Evolutionary conservation across 805 yeast species (phyloP).

Genomic region (Schwanniomyces vanrijiae): DNA sequence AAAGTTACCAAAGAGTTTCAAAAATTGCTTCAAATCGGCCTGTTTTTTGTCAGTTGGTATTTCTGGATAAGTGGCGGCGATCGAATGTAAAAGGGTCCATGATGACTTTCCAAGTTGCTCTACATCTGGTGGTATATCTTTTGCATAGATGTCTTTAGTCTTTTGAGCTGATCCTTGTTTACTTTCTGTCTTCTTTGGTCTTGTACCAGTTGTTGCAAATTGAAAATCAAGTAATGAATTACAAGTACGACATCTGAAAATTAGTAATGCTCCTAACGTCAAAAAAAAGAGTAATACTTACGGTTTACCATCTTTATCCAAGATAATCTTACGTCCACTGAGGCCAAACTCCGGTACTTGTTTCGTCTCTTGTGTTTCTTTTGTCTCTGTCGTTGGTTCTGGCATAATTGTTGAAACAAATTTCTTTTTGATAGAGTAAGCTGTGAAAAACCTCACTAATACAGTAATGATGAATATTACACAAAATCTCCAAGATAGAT

Average conservation of each 20-base stretch:
- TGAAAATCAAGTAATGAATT: constrained; percentile 80
- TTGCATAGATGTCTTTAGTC: constrained; percentile 3
- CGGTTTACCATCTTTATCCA: constrained; percentile 94
- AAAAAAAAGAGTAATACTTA: constrained; percentile 39
- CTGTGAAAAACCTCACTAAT: neutral
- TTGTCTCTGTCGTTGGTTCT: neutral
- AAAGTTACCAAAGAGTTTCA: constrained; percentile 68
- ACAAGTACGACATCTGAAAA: constrained; percentile 77
- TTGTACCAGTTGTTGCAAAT: constrained; percentile 42
- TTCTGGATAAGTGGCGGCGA: constrained; percentile 87
- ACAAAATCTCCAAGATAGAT: neutral
- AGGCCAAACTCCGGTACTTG: constrained; percentile 49
- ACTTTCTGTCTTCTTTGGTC: constrained; percentile 11
- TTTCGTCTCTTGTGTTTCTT: neutral
- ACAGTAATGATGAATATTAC: neutral
- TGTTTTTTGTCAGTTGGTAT: constrained; percentile 63
- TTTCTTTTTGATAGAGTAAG: neutral
- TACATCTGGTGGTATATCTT: constrained; percentile 85
- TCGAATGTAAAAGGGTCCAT: constrained; percentile 89
- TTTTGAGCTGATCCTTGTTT: neutral
- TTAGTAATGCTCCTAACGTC: constrained; percentile 2
- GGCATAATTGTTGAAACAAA: neutral
- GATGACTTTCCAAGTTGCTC: constrained; percentile 77
- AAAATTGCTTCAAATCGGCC: constrained; percentile 66
- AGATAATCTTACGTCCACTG: constrained; percentile 65